Base-by-base conservation (phyloP, 192 early-diverging fungal species). In the Backusella liffmaniae region DNA sequence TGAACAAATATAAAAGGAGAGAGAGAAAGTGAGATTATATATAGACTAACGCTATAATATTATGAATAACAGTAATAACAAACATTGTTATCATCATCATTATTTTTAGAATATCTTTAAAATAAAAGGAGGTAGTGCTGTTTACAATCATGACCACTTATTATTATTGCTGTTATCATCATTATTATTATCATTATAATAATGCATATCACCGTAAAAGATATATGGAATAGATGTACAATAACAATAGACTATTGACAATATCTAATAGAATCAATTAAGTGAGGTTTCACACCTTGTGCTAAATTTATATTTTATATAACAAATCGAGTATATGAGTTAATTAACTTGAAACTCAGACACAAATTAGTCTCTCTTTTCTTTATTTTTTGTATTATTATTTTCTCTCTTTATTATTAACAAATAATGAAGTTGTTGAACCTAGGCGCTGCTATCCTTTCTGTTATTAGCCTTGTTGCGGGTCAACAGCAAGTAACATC, bases 71-170 rank as follows among this genome's bases (percentile, higher is more conserved):
- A 10, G 26, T 30, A 39, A 12, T 39, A 10, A n/a, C 18, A 49
- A 49, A 16, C 46, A 15, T 29, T 62, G 26, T 62, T 29, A 62
- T 29, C 16, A 1, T 59, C 12, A 10, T 26, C 23, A 62, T 62
- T 62, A 62, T 62, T 62, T 62, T 62, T 62, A 62, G 56, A 62
- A 62, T 29, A 62, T 62, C 56, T 62, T 62, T 62, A 62, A 39
- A 39, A 23, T 69, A 69, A 36, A 12, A 46, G 44, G 70, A 21
- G 21, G 26, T 29, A 23, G 70, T 71, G 42, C 70, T 71, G 42
- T 71, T 71, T 71, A 18, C 70, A 71, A 71, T 71, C 30, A 7
- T 42, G 29, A 12, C 29, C 41, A 71, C 10, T 70, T 44, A 7
- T 21, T 70, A 42, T 70, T 70, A 37, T 44, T 26, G 3, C 5